A percentile compares a stretch with the other conserved stretches of the same genome.
These are phyloP conservation scores for Citrus unshiu DNA, from an alignment of 345 rosid species.

Conservation along the genomic window DNA sequence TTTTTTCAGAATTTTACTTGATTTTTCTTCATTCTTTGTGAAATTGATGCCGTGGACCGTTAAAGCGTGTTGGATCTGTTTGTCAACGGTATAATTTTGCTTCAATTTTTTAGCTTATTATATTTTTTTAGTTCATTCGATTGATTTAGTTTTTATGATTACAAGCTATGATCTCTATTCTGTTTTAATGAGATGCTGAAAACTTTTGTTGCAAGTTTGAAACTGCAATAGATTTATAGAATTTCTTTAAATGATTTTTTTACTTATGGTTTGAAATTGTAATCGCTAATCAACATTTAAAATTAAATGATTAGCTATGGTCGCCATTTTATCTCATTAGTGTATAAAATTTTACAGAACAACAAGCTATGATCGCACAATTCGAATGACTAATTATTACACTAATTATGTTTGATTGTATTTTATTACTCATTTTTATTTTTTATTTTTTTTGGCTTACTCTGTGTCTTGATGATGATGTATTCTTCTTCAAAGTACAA, in stretches of 20 bases:
- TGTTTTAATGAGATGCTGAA: not conserved
- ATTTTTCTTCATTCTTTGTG: not conserved
- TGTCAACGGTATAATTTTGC: not conserved
- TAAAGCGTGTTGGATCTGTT: constrained; percentile 21
- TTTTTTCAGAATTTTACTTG: not conserved
- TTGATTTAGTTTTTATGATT: not conserved
- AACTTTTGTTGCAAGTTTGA: not conserved
- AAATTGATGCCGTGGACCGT: not conserved
- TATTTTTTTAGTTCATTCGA: not conserved
- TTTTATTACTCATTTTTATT: not conserved
- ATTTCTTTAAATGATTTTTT: not conserved
- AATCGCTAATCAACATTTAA: not conserved
- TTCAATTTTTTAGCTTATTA: not conserved
- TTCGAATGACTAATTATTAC: no score
- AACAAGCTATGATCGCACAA: not conserved
- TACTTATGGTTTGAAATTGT: not conserved
- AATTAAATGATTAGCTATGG: not conserved
- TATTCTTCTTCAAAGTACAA: not conserved
- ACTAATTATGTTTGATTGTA: not conserved
- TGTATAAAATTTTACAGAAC: no score
- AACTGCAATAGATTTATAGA: not conserved
- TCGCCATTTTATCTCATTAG: not conserved
- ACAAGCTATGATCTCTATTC: not conserved
- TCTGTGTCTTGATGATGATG: not conserved
- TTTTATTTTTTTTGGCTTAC: not conserved